These are phyloP conservation scores for Cladosporium sp. DNA, from an alignment of 2,329 filamentous ascomycete genomes.

Conservation along the genomic window DNA sequence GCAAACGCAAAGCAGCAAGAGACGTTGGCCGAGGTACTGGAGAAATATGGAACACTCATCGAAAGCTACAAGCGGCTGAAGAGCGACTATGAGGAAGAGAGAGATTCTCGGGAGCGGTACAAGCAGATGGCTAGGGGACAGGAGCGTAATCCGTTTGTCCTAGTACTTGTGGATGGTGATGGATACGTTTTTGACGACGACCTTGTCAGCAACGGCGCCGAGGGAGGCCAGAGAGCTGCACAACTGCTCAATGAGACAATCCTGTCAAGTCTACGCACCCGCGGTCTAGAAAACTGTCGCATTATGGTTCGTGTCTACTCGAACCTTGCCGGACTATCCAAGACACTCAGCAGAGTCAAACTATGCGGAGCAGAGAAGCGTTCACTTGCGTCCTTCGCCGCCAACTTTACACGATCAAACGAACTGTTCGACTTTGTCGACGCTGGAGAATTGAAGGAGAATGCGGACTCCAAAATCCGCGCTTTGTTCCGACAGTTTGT, in stretches of 20 bases:
- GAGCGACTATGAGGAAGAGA: slow-evolving; percentile 60
- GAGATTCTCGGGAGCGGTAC: slow-evolving; percentile 57
- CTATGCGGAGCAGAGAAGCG: slow-evolving; percentile 58
- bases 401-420: slow-evolving; percentile 60
- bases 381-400: slow-evolving; percentile 57
- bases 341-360: slow-evolving; percentile 51
- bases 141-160: slow-evolving; percentile 59
- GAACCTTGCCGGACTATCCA: slow-evolving; percentile 49
- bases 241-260: slow-evolving; percentile 56
- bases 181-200: slow-evolving; percentile 52
- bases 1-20: slow-evolving; percentile 27
- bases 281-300: slow-evolving; percentile 55
- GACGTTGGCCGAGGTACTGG: slow-evolving; percentile 38
- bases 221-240: slow-evolving; percentile 60
- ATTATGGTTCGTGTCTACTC: slow-evolving; percentile 52
- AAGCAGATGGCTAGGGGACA: slow-evolving; percentile 53
- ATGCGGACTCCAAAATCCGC: slow-evolving; percentile 62
- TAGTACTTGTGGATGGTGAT: slow-evolving; percentile 65
- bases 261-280: slow-evolving; percentile 47
- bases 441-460: slow-evolving; percentile 62
- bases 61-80: slow-evolving; percentile 58
- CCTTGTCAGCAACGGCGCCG: slow-evolving; percentile 36
- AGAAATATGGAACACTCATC: slow-evolving; percentile 51
- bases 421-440: slow-evolving; percentile 64
- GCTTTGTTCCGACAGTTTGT: slow-evolving; percentile 55